Conservation (phyloP, 2,329 filamentous ascomycete genomes). For the Claviceps monticola region DNA sequence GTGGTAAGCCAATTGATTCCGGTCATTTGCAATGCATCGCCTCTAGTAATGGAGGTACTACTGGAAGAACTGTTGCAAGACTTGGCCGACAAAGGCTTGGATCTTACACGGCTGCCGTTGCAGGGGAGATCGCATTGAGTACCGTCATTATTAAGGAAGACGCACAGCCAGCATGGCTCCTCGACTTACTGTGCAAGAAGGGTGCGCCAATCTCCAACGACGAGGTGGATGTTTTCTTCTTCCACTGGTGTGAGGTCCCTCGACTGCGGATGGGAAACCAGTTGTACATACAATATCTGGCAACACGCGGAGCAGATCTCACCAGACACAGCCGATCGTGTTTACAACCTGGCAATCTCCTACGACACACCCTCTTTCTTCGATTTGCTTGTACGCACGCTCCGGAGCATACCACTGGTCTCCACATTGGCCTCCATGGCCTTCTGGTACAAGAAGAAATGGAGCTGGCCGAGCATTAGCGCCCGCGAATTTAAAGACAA, state of each 20-base stretch:
- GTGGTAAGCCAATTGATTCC: background rate
- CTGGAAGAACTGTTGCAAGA: background rate
- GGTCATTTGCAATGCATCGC: background rate
- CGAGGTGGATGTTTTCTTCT: too few species aligned
- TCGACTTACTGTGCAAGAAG: background rate
- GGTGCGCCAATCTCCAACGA: too few species aligned
- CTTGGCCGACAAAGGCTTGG: background rate
- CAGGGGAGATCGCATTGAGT: background rate
- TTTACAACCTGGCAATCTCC: background rate
- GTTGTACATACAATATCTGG: background rate
- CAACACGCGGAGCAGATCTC: background rate
- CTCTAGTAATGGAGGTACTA: background rate
- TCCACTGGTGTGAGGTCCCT: background rate
- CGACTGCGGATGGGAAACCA: background rate
- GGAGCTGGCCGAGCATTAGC: background rate
- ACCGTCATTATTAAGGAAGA: background rate
- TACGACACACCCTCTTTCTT: background rate
- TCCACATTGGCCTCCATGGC: background rate
- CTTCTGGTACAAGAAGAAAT: background rate
- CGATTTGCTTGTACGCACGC: background rate
- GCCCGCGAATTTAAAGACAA: background rate
- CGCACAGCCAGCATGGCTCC: background rate
- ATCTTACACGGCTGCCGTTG: background rate
- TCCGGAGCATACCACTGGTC: background rate
- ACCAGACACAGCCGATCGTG: background rate